Evolutionary conservation across 108 stramenopile species (phyloP), one percentile per base, ranked within the genome.

Genomic region (Parmales sp.): DNA sequence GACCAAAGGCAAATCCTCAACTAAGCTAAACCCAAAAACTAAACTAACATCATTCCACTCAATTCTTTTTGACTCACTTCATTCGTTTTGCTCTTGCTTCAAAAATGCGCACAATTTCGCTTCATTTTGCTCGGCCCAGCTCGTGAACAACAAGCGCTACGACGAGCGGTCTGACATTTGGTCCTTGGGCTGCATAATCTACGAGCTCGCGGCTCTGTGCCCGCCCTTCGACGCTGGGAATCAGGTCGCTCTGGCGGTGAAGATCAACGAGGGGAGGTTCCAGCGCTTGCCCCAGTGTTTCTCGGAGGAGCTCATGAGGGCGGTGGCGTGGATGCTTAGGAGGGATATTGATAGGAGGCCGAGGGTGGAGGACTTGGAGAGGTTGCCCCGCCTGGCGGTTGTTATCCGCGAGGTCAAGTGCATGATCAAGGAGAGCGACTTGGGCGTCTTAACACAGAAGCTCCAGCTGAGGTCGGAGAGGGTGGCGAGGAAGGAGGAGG

Each of bases 141-240:
- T 80, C 73, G 73, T 82, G 39, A 86, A 83, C 73, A 75, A 82
- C 43, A 49, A 70, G 37, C 54, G 76, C 3, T 86, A 86, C 68
- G 79, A 79, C 64, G 82, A 81, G 36, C 77, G 78, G 31, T 78
- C 79, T n/a, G 85, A 86, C 65, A 80, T 86, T 26, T 86, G 85
- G 69, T 20, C 72, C 25, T 11, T 72, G 26, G 49, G 63, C 19
- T 75, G 74, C 64, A 31, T 78, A 0, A 20, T 76, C 31, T 81
- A 81, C 51, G 80, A 81, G 39, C 31, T 74, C 51, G 51, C 50
- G 36, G 67, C 76, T 7, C 45, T 78, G 37, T 39, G 70, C 51
- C 83, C 81, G 0, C 83, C 83, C 13, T 84, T 84, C 68, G 77
- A 80, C 25, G 83, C 83, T 9, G 49, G 60, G 8, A 80, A 82